Conservation (phyloP, 2,329 filamentous ascomycete genomes). For the Coniochaeta pulveracea region DNA sequence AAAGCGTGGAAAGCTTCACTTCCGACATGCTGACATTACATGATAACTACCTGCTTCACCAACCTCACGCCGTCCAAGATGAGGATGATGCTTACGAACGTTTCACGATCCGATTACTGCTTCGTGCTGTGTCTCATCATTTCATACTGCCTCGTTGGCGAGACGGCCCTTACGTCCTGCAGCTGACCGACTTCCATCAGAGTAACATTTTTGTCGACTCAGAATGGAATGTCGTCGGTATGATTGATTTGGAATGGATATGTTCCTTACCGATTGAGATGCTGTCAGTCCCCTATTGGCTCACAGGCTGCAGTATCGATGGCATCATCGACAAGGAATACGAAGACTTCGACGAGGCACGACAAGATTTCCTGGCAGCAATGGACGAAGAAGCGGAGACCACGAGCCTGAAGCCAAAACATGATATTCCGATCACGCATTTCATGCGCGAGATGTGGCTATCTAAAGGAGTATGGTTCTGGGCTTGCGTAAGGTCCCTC, state of each 20-base stretch:
- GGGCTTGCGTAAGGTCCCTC: no score
- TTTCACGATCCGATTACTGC: constrained; percentile 16
- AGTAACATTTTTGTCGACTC: constrained; percentile 26
- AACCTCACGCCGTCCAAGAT: constrained; percentile 20
- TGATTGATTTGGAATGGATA: constrained; percentile 24
- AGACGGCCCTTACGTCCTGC: constrained; percentile 20
- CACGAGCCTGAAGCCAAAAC: no score
- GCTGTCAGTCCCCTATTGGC: constrained; percentile 18
- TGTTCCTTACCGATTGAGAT: constrained; percentile 18
- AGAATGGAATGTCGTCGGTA: constrained; percentile 19
- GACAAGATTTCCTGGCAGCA: no score
- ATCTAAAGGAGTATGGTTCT: no score
- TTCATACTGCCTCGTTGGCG: constrained; percentile 12
- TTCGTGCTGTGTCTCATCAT: constrained; percentile 15
- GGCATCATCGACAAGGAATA: no score
- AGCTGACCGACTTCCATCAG: constrained; percentile 25
- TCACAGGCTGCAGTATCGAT: constrained; percentile 12
- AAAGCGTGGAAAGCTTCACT: constrained; percentile 15
- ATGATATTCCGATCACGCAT: no score
- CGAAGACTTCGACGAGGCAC: no score
- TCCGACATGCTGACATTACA: constrained; percentile 20
- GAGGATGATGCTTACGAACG: constrained; percentile 17
- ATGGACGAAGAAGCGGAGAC: no score
- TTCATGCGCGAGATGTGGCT: no score
- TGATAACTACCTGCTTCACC: constrained; percentile 19